phyloP scores from a whole-genome alignment of 148 eudicot genomes.

The Rhododendron ferrugineum region DNA sequence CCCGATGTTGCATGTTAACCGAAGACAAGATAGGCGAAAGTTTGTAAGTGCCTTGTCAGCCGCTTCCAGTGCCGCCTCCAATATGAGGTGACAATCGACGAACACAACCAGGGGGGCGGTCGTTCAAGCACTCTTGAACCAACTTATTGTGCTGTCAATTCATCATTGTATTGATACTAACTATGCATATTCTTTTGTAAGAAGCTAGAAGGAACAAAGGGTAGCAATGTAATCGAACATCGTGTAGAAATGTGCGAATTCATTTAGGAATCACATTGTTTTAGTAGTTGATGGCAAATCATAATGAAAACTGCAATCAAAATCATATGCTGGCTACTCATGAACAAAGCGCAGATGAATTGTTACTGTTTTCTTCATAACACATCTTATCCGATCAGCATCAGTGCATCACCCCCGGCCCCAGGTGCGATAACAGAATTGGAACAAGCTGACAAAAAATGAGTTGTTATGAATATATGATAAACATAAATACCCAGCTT shows the following conservation, averaged over 20 bases:
- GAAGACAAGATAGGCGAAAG: constrained; percentile 50
- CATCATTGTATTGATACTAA: background rate
- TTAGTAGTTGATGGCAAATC: background rate
- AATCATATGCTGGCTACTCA: no score
- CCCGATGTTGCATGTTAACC: constrained; percentile 53
- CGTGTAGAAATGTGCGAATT: background rate
- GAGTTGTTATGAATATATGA: no score
- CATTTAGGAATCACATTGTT: background rate
- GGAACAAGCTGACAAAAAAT: no score
- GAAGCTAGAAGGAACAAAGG: background rate
- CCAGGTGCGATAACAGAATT: no score
- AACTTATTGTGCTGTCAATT: background rate
- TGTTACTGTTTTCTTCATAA: no score
- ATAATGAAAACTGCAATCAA: background rate
- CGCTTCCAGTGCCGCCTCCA: constrained; percentile 42
- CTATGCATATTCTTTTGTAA: background rate
- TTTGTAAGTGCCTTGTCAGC: constrained; percentile 25
- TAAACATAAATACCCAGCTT: no score
- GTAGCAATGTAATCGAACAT: background rate
- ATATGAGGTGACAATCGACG: constrained; percentile 49
- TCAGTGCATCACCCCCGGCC: no score
- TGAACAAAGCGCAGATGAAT: no score
- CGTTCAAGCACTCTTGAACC: constrained; percentile 65
- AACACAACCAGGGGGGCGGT: background rate
- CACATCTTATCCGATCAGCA: no score